phyloP scores from a whole-genome alignment of 2,329 filamentous ascomycete species.

The Claviceps africana region DNA sequence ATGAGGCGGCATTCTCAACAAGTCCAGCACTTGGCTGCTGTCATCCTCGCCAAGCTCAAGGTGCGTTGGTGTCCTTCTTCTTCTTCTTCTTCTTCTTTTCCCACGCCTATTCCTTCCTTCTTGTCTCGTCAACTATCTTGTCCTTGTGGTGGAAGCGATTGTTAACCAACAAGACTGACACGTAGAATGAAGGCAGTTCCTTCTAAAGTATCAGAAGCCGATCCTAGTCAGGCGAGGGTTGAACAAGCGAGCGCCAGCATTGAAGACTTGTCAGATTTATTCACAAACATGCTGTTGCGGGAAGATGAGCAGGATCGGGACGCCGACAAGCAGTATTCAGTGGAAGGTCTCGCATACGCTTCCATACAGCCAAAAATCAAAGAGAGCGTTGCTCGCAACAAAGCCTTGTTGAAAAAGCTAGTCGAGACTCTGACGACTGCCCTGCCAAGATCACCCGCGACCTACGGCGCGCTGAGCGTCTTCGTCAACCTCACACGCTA shows the following conservation, averaged over 20 bases:
- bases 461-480: conserved; percentile 78
- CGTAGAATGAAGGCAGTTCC: conserved; percentile 39
- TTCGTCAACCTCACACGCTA: conserved; percentile 77
- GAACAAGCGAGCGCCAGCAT: conserved; percentile 45
- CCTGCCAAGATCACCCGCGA: conserved; percentile 51
- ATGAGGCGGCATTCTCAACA: conserved; percentile 47
- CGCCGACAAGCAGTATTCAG: conserved; percentile 50
- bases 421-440: conserved; percentile 47
- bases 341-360: conserved; percentile 86
- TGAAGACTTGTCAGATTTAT: conserved; percentile 50
- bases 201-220: conserved; percentile 24
- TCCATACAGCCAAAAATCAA: conserved; percentile 78
- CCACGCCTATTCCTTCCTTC: neutral
- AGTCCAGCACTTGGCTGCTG: conserved; percentile 53
- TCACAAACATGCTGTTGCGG: conserved; percentile 51
- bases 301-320: conserved; percentile 37
- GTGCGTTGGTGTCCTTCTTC: conserved; percentile 17
- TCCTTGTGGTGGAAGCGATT: conserved; percentile 3
- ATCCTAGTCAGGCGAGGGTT: conserved; percentile 29
- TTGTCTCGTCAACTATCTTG: neutral
- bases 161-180: conserved; percentile 34
- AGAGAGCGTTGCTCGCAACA: conserved; percentile 60
- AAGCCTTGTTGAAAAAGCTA: conserved; percentile 53
- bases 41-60: conserved; percentile 60
- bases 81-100: neutral